Conservation (phyloP, 495 filamentous ascomycete species). For the Xylaria grammica region DNA sequence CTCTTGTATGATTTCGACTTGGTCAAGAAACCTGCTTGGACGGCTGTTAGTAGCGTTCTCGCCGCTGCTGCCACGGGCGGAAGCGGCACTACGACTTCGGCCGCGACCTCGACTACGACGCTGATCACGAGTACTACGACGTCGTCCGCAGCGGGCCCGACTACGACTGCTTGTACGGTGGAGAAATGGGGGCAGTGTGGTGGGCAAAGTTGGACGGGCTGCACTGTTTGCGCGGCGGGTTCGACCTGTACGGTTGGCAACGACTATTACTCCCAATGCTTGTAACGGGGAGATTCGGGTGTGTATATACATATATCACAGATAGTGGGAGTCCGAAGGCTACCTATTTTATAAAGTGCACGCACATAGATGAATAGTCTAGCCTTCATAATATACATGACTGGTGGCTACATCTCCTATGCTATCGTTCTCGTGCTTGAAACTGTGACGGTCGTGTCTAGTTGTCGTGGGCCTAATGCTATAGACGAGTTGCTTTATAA, state of each 20-base stretch:
- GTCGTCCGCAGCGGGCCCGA: neutral
- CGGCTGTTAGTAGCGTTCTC: constrained; percentile 42
- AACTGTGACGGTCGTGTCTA: no score
- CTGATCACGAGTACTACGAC: neutral
- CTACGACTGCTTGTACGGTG: constrained; percentile 26
- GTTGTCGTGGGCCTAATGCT: no score
- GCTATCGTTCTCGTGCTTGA: no score
- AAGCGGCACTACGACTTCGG: neutral
- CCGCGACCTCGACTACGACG: neutral
- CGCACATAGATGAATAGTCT: no score
- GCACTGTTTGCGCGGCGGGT: constrained; percentile 41
- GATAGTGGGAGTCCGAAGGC: no score
- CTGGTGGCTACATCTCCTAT: no score
- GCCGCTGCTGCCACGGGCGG: constrained; percentile 8
- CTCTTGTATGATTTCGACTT: constrained; percentile 57
- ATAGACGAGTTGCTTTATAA: no score
- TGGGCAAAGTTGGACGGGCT: constrained; percentile 46
- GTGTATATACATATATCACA: no score
- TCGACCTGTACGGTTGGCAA: constrained; percentile 42
- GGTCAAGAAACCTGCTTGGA: constrained; percentile 63
- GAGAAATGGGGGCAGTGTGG: constrained; percentile 52
- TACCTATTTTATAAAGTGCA: no score
- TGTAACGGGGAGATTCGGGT: constrained; percentile 16
- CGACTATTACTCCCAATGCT: constrained; percentile 49
- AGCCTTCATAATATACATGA: no score